Evolutionary conservation across 2,329 filamentous ascomycete species (phyloP).

Genomic region (Trichophyton mentagrophytes): DNA sequence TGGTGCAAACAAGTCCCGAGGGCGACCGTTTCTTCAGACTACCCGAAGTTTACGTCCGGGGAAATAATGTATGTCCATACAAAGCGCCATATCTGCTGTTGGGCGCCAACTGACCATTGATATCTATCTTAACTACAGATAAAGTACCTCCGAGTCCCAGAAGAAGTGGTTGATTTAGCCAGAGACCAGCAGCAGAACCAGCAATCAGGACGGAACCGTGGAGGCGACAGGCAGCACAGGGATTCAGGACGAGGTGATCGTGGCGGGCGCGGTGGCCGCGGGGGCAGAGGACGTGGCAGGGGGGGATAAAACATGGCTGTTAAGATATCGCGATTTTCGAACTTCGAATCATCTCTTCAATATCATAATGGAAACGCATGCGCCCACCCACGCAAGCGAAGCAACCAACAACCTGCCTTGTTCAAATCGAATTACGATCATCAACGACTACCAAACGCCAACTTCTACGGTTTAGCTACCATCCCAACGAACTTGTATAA

Average conservation of each 20-base stretch:
- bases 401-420: neutral
- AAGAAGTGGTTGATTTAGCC: constrained; percentile 89
- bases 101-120: neutral
- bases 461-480: neutral
- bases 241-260: constrained; percentile 29
- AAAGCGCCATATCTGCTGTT: too few relatives aligned
- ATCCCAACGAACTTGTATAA: neutral
- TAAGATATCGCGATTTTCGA: neutral
- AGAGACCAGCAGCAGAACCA: constrained; percentile 81
- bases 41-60: constrained; percentile 89
- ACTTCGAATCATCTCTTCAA: neutral
- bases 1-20: constrained; percentile 90
- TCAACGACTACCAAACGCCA: neutral
- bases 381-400: neutral
- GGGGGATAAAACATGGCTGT: constrained; percentile 13
- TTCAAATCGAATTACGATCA: neutral
- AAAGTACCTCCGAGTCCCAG: constrained; percentile 91
- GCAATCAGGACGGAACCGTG: constrained; percentile 34
- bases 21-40: constrained; percentile 87
- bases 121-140: constrained; percentile 50
- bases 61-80: constrained; percentile 67
- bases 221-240: constrained; percentile 25
- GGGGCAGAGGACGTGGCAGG: constrained; percentile 33
- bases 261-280: constrained; percentile 25
- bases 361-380: neutral